Conservation (phyloP, 805 yeast genomes). For the Groenewaldozyma tartarivorans region DNA sequence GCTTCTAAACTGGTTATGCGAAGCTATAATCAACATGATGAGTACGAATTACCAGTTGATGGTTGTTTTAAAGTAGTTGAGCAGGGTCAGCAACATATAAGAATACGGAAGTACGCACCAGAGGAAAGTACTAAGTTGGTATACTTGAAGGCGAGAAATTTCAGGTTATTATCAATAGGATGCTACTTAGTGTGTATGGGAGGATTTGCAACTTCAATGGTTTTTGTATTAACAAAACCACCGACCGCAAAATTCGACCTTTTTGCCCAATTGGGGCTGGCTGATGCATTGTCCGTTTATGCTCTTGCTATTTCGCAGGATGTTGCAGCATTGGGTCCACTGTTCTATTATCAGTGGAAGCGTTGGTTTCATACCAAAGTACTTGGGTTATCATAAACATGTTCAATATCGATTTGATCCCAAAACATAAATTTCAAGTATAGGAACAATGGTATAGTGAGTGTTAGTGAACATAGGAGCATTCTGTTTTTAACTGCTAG, state of each 20-base stretch:
- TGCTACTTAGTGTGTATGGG: conserved; percentile 10
- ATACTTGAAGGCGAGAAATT: conserved; percentile 7
- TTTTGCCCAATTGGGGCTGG: conserved; percentile 12
- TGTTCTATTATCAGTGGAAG: background rate
- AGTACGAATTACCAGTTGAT: conserved; percentile 3
- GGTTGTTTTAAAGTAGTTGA: conserved; percentile 7
- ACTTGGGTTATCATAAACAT: background rate
- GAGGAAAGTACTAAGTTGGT: conserved; percentile 8
- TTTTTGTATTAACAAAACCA: conserved; percentile 7
- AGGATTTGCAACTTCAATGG: conserved; percentile 9
- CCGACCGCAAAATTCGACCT: conserved; percentile 11
- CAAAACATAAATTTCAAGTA: conserved; percentile 8
- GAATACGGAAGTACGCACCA: conserved; percentile 10
- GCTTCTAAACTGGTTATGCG: conserved; percentile 2
- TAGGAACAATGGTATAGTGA: conserved; percentile 8
- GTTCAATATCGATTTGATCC: conserved; percentile 3
- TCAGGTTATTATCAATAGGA: conserved; percentile 9
- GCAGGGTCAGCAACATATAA: conserved; percentile 2
- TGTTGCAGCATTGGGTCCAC: conserved; percentile 7
- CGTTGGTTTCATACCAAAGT: background rate
- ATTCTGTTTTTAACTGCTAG: conserved; percentile 8
- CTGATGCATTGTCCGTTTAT: conserved; percentile 13
- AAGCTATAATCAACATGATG: conserved; percentile 1
- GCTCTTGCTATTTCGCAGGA: conserved; percentile 13
- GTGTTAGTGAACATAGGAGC: conserved; percentile 8